Conservation (phyloP, 2,329 filamentous ascomycete genomes). For the Dothistroma septosporum region DNA sequence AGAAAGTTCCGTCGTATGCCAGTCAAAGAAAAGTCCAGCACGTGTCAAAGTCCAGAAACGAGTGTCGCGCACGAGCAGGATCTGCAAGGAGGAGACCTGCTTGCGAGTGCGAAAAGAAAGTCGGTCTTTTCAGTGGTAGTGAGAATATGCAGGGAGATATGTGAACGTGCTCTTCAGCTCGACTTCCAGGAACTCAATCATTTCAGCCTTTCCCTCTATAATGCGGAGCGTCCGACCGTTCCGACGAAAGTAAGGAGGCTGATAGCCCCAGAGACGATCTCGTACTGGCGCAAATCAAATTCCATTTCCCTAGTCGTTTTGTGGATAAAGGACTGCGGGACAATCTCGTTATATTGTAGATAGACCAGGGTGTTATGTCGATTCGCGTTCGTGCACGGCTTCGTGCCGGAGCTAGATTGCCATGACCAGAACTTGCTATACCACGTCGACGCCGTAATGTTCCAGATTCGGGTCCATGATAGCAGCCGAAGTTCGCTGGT, state of each 20-base stretch:
- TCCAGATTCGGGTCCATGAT: not conserved
- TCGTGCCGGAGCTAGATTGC: not conserved
- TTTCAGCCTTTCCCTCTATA: no score
- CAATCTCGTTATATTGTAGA: not conserved
- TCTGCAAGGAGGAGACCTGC: not conserved
- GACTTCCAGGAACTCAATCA: no score
- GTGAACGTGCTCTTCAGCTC: no score
- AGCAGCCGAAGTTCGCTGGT: no score
- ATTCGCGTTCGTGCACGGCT: not conserved
- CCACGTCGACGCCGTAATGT: not conserved
- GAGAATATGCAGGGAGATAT: no score
- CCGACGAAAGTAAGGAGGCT: not conserved
- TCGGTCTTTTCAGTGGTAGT: no score
- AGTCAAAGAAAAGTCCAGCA: not conserved
- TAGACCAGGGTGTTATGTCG: not conserved
- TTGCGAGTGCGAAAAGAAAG: not conserved
- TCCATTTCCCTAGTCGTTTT: not conserved
- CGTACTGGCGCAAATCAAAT: not conserved
- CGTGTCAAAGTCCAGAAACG: not conserved
- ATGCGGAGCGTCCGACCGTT: not conserved
- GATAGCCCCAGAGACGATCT: not conserved
- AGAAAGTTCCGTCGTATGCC: not conserved
- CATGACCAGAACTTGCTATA: not conserved
- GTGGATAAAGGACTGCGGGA: not conserved
- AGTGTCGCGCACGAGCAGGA: not conserved